These are phyloP conservation scores for Cyamopsis tetragonoloba DNA, from an alignment of 306 rosid genomes.

Conservation along the genomic window DNA sequence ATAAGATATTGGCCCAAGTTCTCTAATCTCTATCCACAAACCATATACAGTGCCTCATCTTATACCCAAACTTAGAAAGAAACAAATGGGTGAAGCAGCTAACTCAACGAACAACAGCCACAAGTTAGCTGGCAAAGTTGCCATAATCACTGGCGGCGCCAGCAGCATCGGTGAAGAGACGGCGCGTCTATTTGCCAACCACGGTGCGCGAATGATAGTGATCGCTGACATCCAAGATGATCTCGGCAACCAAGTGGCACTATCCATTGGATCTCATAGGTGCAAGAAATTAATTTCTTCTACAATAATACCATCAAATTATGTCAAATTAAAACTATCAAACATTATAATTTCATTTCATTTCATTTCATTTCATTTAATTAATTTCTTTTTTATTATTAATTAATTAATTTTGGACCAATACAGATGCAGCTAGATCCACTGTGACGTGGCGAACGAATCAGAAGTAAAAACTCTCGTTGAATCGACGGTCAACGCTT, in stretches of 20 bases:
- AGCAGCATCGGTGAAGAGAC: conserved; percentile 70
- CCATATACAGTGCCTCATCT: too few species aligned
- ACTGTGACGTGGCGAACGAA: conserved; percentile 52
- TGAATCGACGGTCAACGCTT: conserved; percentile 25
- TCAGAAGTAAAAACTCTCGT: conserved; percentile 40
- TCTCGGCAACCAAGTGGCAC: conserved; percentile 34
- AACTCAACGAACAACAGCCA: neutral
- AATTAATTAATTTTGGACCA: too few species aligned
- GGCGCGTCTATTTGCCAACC: conserved; percentile 33
- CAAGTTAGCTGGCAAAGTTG: conserved; percentile 46
- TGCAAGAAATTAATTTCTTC: neutral
- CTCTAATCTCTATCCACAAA: neutral
- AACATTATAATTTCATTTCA: too few species aligned
- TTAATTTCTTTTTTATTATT: too few species aligned
- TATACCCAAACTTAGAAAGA: neutral
- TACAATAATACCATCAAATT: too few species aligned
- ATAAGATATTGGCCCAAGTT: too few species aligned
- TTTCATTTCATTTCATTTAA: neutral
- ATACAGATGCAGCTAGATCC: conserved; percentile 36
- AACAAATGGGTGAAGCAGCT: conserved; percentile 10
- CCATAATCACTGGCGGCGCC: conserved; percentile 56
- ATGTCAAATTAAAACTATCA: too few species aligned
- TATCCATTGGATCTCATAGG: conserved; percentile 38
- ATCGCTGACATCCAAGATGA: conserved; percentile 56
- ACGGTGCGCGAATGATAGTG: conserved; percentile 44